A percentile compares a stretch with the other conserved stretches of the same genome.
phyloP scores from a whole-genome alignment of 257 asterid species.

The Petrea volubilis region DNA sequence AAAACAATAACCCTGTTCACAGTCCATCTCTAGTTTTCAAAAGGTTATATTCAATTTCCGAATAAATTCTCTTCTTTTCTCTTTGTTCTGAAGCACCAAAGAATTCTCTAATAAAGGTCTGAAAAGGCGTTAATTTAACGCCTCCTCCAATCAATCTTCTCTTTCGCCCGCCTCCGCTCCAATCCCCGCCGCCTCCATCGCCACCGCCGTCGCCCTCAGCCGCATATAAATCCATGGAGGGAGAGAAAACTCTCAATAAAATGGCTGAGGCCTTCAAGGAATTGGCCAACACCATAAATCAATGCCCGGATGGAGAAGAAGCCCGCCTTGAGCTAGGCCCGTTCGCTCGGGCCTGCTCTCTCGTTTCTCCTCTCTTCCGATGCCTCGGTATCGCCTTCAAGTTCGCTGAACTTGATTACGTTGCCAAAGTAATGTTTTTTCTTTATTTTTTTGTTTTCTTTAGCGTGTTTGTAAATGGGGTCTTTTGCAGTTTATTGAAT shows the following conservation, averaged over 20 bases:
- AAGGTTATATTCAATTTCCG: no score
- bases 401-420: slow-evolving; percentile 90
- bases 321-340: slow-evolving; percentile 56
- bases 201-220: background rate
- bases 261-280: slow-evolving; percentile 81
- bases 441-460: background rate
- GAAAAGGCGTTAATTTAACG: slow-evolving; percentile 32
- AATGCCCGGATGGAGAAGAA: slow-evolving; percentile 44
- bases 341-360: slow-evolving; percentile 79
- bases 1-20: no score
- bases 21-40: no score
- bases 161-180: background rate
- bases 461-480: background rate
- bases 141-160: slow-evolving; percentile 15
- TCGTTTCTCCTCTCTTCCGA: slow-evolving; percentile 89
- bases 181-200: background rate
- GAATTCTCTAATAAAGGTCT: no score
- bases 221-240: slow-evolving; percentile 44
- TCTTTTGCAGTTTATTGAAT: background rate
- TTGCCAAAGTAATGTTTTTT: slow-evolving; percentile 60
- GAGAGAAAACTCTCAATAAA: slow-evolving; percentile 56
- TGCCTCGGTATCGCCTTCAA: slow-evolving; percentile 96
- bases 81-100: no score
- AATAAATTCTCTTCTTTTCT: no score
- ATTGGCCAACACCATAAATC: slow-evolving; percentile 45